phyloP scores from a whole-genome alignment of 805 yeast genomes.

The Wickerhamomyces sydowiorum region DNA sequence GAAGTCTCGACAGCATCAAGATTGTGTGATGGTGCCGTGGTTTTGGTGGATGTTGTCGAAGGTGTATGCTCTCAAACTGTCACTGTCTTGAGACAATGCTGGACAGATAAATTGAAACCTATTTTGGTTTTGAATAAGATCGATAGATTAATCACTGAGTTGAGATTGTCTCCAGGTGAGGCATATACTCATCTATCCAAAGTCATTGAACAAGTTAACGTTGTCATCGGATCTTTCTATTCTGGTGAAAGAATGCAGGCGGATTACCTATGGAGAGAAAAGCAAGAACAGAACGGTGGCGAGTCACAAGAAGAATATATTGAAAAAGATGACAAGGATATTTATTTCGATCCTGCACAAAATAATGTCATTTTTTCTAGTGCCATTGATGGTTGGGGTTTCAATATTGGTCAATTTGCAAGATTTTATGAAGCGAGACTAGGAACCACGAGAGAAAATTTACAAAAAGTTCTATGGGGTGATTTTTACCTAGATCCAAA shows the following conservation, averaged over 20 bases:
- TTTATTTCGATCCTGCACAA: conserved; percentile 81
- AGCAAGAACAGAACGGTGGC: conserved; percentile 36
- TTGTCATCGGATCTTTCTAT: conserved; percentile 87
- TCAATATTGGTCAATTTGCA: conserved; percentile 83
- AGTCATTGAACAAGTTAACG: conserved; percentile 88
- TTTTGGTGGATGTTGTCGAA: conserved; percentile 93
- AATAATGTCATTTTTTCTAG: conserved; percentile 88
- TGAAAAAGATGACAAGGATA: conserved; percentile 73
- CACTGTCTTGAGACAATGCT: conserved; percentile 89
- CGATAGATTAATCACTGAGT: conserved; percentile 78
- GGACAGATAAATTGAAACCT: conserved; percentile 90
- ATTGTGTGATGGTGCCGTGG: conserved; percentile 94
- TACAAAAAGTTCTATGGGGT: conserved; percentile 93
- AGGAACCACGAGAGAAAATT: conserved; percentile 73
- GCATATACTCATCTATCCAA: conserved; percentile 77
- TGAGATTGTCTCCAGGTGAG: conserved; percentile 76
- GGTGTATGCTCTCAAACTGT: conserved; percentile 98
- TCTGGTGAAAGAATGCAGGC: conserved; percentile 92
- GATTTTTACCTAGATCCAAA: conserved; percentile 87
- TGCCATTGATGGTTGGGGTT: conserved; percentile 98
- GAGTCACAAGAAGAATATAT: conserved; percentile 49
- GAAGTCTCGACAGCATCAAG: conserved; percentile 96
- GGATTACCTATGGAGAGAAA: conserved; percentile 71
- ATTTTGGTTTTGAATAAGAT: conserved; percentile 85
- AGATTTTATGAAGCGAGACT: conserved; percentile 78